A percentile compares a stretch with the other conserved stretches of the same genome.
These are phyloP conservation scores for Collybiopsis luxurians DNA, from an alignment of 768 basidiomycete species.

Conservation along the genomic window DNA sequence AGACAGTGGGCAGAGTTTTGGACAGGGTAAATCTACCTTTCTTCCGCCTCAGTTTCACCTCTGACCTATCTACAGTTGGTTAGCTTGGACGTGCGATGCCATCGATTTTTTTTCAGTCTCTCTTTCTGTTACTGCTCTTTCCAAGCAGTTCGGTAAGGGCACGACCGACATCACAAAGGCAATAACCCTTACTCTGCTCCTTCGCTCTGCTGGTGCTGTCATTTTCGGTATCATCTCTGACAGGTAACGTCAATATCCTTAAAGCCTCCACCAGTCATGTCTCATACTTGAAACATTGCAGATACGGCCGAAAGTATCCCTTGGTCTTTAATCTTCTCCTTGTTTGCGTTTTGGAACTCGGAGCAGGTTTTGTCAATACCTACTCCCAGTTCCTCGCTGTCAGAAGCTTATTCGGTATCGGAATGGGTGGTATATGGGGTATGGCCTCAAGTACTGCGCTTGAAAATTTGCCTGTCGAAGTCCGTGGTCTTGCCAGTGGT, in stretches of 20 bases:
- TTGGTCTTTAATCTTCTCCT: conserved; percentile 73
- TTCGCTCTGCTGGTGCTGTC: conserved; percentile 80
- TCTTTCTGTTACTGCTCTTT: conserved; percentile 48
- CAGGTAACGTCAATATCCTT: conserved; percentile 28
- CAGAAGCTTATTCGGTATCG: conserved; percentile 80
- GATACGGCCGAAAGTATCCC: conserved; percentile 91
- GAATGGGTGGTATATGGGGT: conserved; percentile 92
- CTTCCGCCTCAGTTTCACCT: not conserved
- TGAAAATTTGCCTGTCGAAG: conserved; percentile 85
- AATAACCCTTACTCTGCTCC: conserved; percentile 91
- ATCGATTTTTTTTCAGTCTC: conserved; percentile 85
- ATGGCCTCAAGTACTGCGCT: conserved; percentile 78
- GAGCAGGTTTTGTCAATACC: conserved; percentile 75
- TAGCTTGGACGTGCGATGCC: conserved; percentile 86
- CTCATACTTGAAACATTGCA: no score
- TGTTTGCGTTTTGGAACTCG: conserved; percentile 71
- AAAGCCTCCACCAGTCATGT: no score
- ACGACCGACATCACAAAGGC: conserved; percentile 48
- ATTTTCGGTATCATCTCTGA: conserved; percentile 86
- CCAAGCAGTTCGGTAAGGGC: conserved; percentile 42
- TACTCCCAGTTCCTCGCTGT: conserved; percentile 79
- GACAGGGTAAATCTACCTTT: conserved; percentile 49
- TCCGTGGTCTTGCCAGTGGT: conserved; percentile 83
- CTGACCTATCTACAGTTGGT: conserved; percentile 47
- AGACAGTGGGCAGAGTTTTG: conserved; percentile 60